Base-by-base conservation (phyloP, 441 rosid species). In the Gossypium schwendimanii region DNA sequence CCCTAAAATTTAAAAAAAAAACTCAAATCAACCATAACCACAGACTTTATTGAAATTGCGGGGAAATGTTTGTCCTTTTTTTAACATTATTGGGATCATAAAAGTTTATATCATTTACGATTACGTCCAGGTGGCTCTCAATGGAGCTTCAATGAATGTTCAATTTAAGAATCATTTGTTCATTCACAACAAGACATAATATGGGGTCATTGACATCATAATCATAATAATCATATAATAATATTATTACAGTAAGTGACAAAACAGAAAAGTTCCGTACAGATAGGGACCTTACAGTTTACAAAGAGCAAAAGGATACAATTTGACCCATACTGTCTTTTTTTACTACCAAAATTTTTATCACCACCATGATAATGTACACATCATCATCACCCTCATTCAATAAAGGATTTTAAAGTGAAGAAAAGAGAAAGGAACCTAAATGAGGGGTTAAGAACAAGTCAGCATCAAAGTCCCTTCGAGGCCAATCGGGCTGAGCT, bases 301-400 rank as follows among this genome's bases (percentile, higher is more conserved):
- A 18, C 79, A 70, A 75, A 41, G 81, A 63, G 74, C 71, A 74
- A 53, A 76, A 63, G 52, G 61, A 55, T 20, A 21, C 53, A 77
- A 78, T 82, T 18, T 10, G 74, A 74, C 73, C 45, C 53, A 71
- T 74, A 57, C 69, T 18, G 41, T 68, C 69, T 69, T 73, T 73
- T 20, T 73, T 73, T 20, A 72, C 76, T 71, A 76, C 39, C 82
- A 80, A 79, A 84, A 82, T 63, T 81, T 72, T 57, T 44, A 77
- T 75, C 33, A 28, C 33, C 33, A 28, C 6, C 33, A 77, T 70
- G 73, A 82, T 81, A 76, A 81, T 85, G 77, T 81, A 80, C 86
- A 84, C 60, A 4, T 75, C 18, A 39, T 75, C 21, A 2, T 79
- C 73, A 36, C 18, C 11, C 1, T 52, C 54, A 71, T 75, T 73